phyloP scores from a whole-genome alignment of 345 rosid genomes.

The Acer negundo region DNA sequence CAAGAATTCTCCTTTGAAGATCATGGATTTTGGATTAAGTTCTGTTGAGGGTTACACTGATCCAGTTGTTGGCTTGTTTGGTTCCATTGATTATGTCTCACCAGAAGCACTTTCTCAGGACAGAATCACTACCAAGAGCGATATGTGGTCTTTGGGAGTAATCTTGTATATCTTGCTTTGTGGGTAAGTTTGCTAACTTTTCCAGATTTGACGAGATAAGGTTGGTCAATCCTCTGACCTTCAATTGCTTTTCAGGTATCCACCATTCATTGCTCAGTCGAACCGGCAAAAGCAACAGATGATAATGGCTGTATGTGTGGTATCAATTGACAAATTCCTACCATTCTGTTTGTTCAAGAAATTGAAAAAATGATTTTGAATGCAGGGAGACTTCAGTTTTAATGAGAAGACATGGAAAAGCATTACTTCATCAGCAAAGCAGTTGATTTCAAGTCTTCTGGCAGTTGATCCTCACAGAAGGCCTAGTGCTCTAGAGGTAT shows the following conservation, averaged over 20 bases:
- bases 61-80: conserved; percentile 69
- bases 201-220: too few species aligned
- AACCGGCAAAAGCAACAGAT: conserved; percentile 66
- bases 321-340: neutral
- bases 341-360: neutral
- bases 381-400: conserved; percentile 65
- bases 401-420: conserved; percentile 66
- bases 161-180: conserved; percentile 63
- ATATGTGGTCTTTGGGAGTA: conserved; percentile 75
- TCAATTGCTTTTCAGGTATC: conserved; percentile 43
- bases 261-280: conserved; percentile 66
- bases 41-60: conserved; percentile 66
- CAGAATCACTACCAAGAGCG: conserved; percentile 48
- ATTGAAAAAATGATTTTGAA: neutral
- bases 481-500: conserved; percentile 57
- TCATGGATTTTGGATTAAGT: conserved; percentile 74
- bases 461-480: conserved; percentile 61
- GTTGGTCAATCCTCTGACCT: too few species aligned
- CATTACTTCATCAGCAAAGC: conserved; percentile 58
- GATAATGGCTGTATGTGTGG: conserved; percentile 51
- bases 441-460: conserved; percentile 53
- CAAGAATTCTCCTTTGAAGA: conserved; percentile 62
- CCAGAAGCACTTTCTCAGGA: conserved; percentile 71
- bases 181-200: conserved; percentile 37
- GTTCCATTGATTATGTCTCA: conserved; percentile 69